Percentiles rank a stretch among this genome's conserved stretches.
Conservation (phyloP, 805 yeast genomes). For the Myxozyma neotropica region DNA sequence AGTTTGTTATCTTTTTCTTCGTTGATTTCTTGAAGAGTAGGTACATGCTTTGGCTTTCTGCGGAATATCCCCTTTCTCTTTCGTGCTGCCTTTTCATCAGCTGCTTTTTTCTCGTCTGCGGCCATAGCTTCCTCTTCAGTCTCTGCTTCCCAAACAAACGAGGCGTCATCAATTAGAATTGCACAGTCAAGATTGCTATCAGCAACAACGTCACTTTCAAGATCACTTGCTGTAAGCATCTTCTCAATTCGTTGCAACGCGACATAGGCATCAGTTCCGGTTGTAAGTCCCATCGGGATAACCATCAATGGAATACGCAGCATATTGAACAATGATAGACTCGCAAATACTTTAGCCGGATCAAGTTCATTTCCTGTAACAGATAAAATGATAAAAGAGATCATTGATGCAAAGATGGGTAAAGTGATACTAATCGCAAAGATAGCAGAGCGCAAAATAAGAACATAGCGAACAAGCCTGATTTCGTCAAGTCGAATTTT, state of each 20-base stretch:
- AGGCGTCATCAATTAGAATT: conserved; percentile 54
- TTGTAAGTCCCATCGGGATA: conserved; percentile 65
- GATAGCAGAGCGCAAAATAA: conserved; percentile 61
- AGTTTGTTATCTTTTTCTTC: conserved; percentile 27
- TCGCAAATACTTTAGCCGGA: conserved; percentile 70
- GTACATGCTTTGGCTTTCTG: neutral
- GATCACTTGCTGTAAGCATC: conserved; percentile 53
- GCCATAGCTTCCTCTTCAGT: conserved; percentile 43
- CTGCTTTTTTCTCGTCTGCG: neutral
- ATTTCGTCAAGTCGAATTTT: conserved; percentile 65
- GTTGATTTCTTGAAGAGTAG: conserved; percentile 22
- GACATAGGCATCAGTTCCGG: conserved; percentile 63
- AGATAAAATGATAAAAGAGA: conserved; percentile 53
- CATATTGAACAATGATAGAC: conserved; percentile 67
- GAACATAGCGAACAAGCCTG: conserved; percentile 60
- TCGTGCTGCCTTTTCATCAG: neutral
- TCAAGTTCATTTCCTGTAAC: conserved; percentile 49
- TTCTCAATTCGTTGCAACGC: conserved; percentile 58
- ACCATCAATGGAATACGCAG: conserved; percentile 62
- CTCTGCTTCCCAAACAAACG: conserved; percentile 65
- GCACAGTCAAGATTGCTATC: conserved; percentile 48
- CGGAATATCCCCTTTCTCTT: neutral
- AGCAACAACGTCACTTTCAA: conserved; percentile 40
- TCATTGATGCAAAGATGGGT: conserved; percentile 72
- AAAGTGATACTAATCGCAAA: conserved; percentile 68